Conservation (phyloP, 177 flowering plant species). For the Vitis hybrid region DNA sequence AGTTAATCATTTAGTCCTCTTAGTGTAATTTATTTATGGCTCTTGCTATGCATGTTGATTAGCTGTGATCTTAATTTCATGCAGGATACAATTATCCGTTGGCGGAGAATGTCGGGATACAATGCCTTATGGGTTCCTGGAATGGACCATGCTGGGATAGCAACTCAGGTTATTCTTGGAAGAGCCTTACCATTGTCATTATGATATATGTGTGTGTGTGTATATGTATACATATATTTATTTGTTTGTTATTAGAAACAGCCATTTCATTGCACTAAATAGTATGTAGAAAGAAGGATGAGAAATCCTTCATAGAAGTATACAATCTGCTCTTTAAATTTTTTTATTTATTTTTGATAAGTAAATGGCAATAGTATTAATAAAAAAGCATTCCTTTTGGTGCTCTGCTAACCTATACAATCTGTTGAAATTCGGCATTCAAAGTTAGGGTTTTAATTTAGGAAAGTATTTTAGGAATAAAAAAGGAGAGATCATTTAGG, state of each 20-base stretch:
- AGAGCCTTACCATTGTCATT: background rate
- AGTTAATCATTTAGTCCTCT: background rate
- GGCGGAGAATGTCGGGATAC: conserved; percentile 93
- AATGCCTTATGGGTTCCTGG: conserved; percentile 98
- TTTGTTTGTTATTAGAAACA: background rate
- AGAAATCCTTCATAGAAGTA: no score
- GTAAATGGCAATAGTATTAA: no score
- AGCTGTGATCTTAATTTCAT: background rate
- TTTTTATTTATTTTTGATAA: no score
- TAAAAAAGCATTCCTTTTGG: no score
- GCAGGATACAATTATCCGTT: conserved; percentile 94
- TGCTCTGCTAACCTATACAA: no score
- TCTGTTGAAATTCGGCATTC: no score
- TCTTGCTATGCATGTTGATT: background rate
- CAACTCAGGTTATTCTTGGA: conserved; percentile 75
- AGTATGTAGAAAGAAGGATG: no score
- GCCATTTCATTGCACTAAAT: no score
- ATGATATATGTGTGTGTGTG: background rate
- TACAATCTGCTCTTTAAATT: no score
- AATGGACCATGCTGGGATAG: conserved; percentile 98
- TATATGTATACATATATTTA: background rate
- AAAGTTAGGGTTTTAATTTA: no score
- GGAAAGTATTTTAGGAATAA: no score
- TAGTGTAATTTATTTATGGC: background rate
- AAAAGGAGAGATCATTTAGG: no score